Percentiles rank a stretch among this genome's conserved stretches.
Evolutionary conservation across 352 stramenopile species (phyloP).

Genomic region (Thraustochytrium sp.): DNA sequence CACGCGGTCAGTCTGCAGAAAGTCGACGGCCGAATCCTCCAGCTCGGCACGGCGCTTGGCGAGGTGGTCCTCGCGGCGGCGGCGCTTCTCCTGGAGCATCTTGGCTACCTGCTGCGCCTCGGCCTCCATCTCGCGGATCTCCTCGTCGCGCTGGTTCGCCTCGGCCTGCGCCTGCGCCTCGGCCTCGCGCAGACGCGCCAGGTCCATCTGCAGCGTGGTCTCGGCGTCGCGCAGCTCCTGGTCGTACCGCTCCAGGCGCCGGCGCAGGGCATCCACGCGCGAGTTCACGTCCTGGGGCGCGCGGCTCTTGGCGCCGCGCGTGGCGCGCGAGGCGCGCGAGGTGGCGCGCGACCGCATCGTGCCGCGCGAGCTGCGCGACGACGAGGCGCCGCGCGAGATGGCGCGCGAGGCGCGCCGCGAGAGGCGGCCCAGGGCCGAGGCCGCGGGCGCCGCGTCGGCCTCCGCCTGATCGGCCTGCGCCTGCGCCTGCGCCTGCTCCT

Average conservation of each 20-base stretch:
- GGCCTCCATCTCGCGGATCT: not conserved
- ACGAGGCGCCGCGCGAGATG: too few species aligned
- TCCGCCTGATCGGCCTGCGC: not conserved
- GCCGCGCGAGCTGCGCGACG: too few species aligned
- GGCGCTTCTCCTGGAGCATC: not conserved
- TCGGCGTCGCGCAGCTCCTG: not conserved
- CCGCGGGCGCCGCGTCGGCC: too few species aligned
- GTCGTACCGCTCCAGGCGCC: not conserved
- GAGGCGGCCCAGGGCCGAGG: too few species aligned
- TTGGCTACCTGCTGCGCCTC: not conserved
- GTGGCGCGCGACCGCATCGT: too few species aligned
- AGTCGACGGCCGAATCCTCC: not conserved
- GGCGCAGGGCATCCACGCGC: too few species aligned
- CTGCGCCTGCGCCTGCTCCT: not conserved
- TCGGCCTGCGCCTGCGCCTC: not conserved
- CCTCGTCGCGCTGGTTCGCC: not conserved
- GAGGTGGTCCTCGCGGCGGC: not conserved
- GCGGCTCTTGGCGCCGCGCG: not conserved
- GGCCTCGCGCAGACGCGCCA: not conserved
- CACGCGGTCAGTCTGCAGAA: not conserved
- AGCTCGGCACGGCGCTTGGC: not conserved
- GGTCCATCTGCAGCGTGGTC: not conserved
- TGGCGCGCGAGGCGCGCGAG: too few species aligned
- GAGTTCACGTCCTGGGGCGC: not conserved
- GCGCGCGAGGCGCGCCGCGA: too few species aligned